Percentiles rank a stretch among this genome's conserved stretches.
These are phyloP conservation scores for Wickerhamomyces silvicola DNA, from an alignment of 805 yeast species.

Conservation along the genomic window DNA sequence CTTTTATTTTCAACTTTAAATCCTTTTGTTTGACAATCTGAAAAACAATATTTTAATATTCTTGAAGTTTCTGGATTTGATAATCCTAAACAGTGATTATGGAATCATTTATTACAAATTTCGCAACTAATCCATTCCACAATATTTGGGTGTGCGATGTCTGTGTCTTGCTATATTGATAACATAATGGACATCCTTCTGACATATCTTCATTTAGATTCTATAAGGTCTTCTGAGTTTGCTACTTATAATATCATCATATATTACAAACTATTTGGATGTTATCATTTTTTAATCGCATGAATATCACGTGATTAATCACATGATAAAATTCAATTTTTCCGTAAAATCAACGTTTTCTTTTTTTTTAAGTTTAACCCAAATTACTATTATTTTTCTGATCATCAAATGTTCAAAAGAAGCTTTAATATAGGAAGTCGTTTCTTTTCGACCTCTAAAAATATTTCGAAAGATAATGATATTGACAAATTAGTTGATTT, in stretches of 20 bases:
- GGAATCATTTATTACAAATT: conserved; percentile 42
- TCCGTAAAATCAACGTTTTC: too few relatives aligned
- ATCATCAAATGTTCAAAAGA: not conserved
- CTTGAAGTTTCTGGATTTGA: conserved; percentile 29
- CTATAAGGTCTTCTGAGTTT: too few relatives aligned
- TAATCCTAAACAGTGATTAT: conserved; percentile 40
- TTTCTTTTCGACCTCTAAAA: conserved; percentile 7
- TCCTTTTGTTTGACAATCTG: conserved; percentile 29
- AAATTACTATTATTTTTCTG: too few relatives aligned
- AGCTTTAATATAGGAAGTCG: conserved; percentile 2
- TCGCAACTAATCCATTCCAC: conserved; percentile 53
- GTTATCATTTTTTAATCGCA: too few relatives aligned
- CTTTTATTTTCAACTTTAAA: conserved; percentile 47
- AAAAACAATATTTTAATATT: conserved; percentile 51
- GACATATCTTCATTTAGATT: too few relatives aligned
- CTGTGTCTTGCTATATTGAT: too few relatives aligned
- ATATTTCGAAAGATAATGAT: conserved; percentile 1
- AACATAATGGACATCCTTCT: conserved; percentile 16
- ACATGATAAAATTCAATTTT: too few relatives aligned
- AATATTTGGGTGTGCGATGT: conserved; percentile 7
- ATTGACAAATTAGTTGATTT: not conserved
- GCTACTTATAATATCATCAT: too few relatives aligned
- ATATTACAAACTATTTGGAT: too few relatives aligned
- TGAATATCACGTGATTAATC: too few relatives aligned
- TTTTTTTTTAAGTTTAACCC: too few relatives aligned